A percentile compares a stretch with the other conserved stretches of the same genome.
These are phyloP conservation scores for Alternaria longipes DNA, from an alignment of 2,329 filamentous ascomycete genomes.

Conservation along the genomic window DNA sequence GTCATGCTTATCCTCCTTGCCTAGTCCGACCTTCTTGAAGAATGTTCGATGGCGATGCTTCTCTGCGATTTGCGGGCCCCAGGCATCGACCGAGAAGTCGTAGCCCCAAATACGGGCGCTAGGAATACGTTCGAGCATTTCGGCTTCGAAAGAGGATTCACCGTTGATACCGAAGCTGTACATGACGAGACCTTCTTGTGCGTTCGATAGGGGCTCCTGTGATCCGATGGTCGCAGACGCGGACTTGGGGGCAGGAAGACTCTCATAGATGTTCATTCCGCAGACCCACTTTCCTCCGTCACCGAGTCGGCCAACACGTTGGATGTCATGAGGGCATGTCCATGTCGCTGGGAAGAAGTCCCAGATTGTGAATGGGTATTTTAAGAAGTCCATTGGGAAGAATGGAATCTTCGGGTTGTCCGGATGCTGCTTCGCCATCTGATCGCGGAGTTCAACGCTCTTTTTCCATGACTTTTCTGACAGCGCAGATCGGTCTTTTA, in stretches of 20 bases:
- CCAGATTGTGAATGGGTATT: slow-evolving; percentile 46
- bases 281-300: slow-evolving; percentile 50
- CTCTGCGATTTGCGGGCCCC: slow-evolving; percentile 41
- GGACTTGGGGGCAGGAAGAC: slow-evolving; percentile 29
- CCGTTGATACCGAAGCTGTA: slow-evolving; percentile 49
- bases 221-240: slow-evolving; percentile 20
- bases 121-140: slow-evolving; percentile 46
- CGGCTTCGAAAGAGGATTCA: slow-evolving; percentile 48
- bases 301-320: slow-evolving; percentile 43
- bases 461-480: slow-evolving; percentile 44
- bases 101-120: slow-evolving; percentile 45
- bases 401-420: slow-evolving; percentile 43
- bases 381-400: slow-evolving; percentile 43
- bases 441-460: slow-evolving; percentile 38
- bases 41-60: slow-evolving; percentile 35
- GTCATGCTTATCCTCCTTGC: slow-evolving; percentile 36
- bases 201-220: slow-evolving; percentile 19
- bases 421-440: slow-evolving; percentile 39
- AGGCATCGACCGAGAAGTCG: slow-evolving; percentile 44
- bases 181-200: slow-evolving; percentile 37
- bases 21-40: slow-evolving; percentile 44
- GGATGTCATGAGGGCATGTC: slow-evolving; percentile 47
- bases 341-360: slow-evolving; percentile 47
- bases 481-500: slow-evolving; percentile 41
- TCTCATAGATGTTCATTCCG: slow-evolving; percentile 46